phyloP scores from a whole-genome alignment of 495 filamentous ascomycete genomes.

The Penicillium malachiteum region DNA sequence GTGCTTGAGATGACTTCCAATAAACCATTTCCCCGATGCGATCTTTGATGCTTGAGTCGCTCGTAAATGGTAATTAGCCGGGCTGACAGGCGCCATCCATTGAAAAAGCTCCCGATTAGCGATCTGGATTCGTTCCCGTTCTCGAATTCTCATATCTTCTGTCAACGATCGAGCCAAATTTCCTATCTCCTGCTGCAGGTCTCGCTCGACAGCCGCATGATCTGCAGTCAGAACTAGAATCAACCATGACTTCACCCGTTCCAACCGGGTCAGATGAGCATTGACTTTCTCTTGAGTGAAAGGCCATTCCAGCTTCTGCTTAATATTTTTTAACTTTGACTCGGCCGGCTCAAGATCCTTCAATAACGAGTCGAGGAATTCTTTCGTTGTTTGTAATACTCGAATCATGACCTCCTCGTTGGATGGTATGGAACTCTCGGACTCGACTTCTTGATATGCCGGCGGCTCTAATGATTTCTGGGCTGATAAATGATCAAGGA shows the following conservation, averaged over 20 bases:
- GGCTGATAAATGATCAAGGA: slow-evolving; percentile 17
- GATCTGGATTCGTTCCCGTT: slow-evolving; percentile 12
- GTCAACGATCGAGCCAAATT: slow-evolving; percentile 12
- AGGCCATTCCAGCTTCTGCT: slow-evolving; percentile 23
- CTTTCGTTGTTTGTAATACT: slow-evolving; percentile 16
- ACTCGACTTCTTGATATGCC: not conserved
- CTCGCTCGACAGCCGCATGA: slow-evolving; percentile 10
- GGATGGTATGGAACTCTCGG: not conserved
- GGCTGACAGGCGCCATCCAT: slow-evolving; percentile 24
- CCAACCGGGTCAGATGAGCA: slow-evolving; percentile 15
- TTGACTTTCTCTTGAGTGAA: slow-evolving; percentile 19
- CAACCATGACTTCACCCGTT: slow-evolving; percentile 28
- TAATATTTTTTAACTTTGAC: slow-evolving; percentile 15
- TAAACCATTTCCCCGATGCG: slow-evolving; percentile 18
- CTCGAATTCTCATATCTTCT: slow-evolving; percentile 18
- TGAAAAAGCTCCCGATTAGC: slow-evolving; percentile 14
- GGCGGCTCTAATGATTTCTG: not conserved
- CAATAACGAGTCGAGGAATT: slow-evolving; percentile 16
- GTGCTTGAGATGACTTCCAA: slow-evolving; percentile 10
- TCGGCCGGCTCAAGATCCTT: slow-evolving; percentile 13
- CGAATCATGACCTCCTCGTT: slow-evolving; percentile 11
- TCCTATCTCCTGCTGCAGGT: slow-evolving; percentile 17
- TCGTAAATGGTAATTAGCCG: slow-evolving; percentile 16
- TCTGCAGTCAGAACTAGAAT: slow-evolving; percentile 23
- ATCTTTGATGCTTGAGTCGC: slow-evolving; percentile 9